These are phyloP conservation scores for Mediolabrus comicus DNA, from an alignment of 108 stramenopile species.

Conservation along the genomic window DNA sequence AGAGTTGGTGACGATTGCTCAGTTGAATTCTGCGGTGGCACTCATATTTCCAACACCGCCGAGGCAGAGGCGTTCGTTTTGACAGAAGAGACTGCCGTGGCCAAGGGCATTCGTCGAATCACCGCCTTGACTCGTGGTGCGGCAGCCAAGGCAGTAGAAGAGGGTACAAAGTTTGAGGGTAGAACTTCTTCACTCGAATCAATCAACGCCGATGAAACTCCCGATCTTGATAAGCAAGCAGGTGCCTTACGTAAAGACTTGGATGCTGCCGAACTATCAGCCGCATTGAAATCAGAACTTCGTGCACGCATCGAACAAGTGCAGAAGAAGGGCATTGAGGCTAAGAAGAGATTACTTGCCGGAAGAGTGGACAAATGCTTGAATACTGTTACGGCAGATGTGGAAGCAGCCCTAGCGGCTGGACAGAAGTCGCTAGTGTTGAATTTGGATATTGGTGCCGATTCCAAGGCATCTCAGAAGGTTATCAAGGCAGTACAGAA, in stretches of 20 bases:
- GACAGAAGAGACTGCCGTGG: slow-evolving; percentile 81
- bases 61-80: slow-evolving; percentile 81
- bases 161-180: slow-evolving; percentile 52
- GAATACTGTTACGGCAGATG: slow-evolving; percentile 55
- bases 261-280: slow-evolving; percentile 72
- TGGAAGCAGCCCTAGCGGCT: slow-evolving; percentile 55
- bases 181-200: slow-evolving; percentile 57
- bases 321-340: slow-evolving; percentile 82
- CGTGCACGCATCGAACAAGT: slow-evolving; percentile 76
- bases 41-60: slow-evolving; percentile 78
- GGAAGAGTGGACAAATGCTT: slow-evolving; percentile 59
- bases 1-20: slow-evolving; percentile 87
- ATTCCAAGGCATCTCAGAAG: slow-evolving; percentile 92
- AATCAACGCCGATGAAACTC: slow-evolving; percentile 41
- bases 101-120: slow-evolving; percentile 89
- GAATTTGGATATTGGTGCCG: slow-evolving; percentile 88
- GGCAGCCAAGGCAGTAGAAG: slow-evolving; percentile 62
- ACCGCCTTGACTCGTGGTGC: slow-evolving; percentile 66
- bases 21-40: slow-evolving; percentile 91
- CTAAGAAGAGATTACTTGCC: slow-evolving; percentile 80
- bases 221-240: slow-evolving; percentile 75
- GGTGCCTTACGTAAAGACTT: slow-evolving; percentile 82
- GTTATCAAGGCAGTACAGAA: slow-evolving; percentile 88
- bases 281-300: slow-evolving; percentile 80
- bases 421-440: slow-evolving; percentile 58